Evolutionary conservation across 495 filamentous ascomycete species (phyloP).

Genomic region (Trichoderma virens): DNA sequence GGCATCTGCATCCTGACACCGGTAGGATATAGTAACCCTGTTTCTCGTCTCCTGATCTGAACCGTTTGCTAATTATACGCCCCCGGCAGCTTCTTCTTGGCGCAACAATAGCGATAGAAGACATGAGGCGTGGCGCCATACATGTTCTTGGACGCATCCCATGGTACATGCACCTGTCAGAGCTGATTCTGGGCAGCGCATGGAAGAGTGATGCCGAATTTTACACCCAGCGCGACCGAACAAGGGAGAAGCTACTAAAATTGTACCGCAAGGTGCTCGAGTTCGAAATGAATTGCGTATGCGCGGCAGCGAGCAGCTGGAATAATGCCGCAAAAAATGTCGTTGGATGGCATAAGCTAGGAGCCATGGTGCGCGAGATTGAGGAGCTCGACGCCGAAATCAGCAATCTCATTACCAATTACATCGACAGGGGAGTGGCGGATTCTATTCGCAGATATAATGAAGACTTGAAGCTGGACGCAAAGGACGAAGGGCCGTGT

Average conservation of each 20-base stretch:
- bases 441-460: not conserved
- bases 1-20: conserved; percentile 4
- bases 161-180: conserved; percentile 11
- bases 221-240: not conserved
- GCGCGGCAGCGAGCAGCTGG: conserved; percentile 10
- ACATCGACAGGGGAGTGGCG: not conserved
- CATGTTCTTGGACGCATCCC: conserved; percentile 11
- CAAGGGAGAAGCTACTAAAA: not conserved
- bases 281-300: conserved; percentile 11
- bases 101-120: not conserved
- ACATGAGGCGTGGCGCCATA: not conserved
- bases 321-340: conserved; percentile 1
- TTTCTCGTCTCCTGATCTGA: not conserved
- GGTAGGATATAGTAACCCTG: not conserved
- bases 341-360: conserved; percentile 1
- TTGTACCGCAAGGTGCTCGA: conserved; percentile 9
- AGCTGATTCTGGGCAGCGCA: not conserved
- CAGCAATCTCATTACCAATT: not conserved
- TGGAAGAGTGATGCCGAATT: conserved; percentile 5
- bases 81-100: conserved; percentile 5
- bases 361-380: not conserved
- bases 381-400: not conserved
- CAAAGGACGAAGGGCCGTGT: too few species aligned
- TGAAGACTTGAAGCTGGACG: conserved; percentile 1
- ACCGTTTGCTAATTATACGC: not conserved